Percentiles rank a stretch among this genome's conserved stretches.
Conservation (phyloP, 805 yeast species). For the Kregervanrija delftensis region DNA sequence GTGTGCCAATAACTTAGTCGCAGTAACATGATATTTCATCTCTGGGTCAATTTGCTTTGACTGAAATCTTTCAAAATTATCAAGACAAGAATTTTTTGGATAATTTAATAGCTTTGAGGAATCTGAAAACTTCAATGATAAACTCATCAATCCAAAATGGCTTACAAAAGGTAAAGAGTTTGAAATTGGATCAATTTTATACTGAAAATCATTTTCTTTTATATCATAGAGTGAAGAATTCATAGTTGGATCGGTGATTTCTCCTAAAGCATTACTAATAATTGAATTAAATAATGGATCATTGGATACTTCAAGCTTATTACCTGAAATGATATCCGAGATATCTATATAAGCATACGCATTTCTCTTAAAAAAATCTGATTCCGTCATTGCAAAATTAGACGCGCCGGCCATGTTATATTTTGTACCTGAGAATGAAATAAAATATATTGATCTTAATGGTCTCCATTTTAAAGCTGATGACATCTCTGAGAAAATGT, state of each 20-base stretch:
- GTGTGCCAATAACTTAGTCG: slow-evolving; percentile 50
- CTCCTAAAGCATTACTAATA: slow-evolving; percentile 35
- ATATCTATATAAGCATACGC: slow-evolving; percentile 71
- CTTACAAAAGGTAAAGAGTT: slow-evolving; percentile 49
- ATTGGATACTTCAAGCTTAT: slow-evolving; percentile 38
- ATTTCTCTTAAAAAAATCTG: slow-evolving; percentile 48
- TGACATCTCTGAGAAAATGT: slow-evolving; percentile 58
- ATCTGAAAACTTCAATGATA: slow-evolving; percentile 46
- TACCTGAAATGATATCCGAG: slow-evolving; percentile 53
- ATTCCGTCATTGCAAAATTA: slow-evolving; percentile 59
- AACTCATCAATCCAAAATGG: slow-evolving; percentile 60
- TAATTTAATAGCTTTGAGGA: slow-evolving; percentile 23
- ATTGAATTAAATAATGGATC: slow-evolving; percentile 58
- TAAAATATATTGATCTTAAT: slow-evolving; percentile 71
- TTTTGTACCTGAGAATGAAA: slow-evolving; percentile 76
- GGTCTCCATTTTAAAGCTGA: slow-evolving; percentile 74
- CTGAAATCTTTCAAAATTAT: slow-evolving; percentile 51
- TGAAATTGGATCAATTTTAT: slow-evolving; percentile 1
- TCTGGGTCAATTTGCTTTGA: slow-evolving; percentile 45
- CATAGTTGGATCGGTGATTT: slow-evolving; percentile 20
- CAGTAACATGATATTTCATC: slow-evolving; percentile 46
- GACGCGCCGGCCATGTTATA: slow-evolving; percentile 83
- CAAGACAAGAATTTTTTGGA: slow-evolving; percentile 55
- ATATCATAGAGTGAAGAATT: slow-evolving; percentile 17
- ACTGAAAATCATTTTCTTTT: not conserved